Conservation (phyloP, 73 alveolate species). For the Paraurostyla sp. region DNA sequence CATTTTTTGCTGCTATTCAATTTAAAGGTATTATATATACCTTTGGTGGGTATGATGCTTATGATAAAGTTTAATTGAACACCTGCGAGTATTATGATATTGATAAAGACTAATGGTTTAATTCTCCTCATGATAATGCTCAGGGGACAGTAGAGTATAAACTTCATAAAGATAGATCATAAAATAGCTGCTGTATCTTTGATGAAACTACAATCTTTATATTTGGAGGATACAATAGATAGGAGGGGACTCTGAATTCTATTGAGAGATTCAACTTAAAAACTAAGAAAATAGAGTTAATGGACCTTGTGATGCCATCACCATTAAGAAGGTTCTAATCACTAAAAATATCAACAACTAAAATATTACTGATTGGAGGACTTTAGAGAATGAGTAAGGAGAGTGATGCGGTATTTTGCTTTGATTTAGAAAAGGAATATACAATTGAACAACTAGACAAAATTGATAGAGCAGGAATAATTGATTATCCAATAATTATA, state of each 20-base stretch:
- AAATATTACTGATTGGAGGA: slow-evolving; percentile 94
- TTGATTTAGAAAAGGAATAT: slow-evolving; percentile 93
- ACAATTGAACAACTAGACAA: slow-evolving; percentile 81
- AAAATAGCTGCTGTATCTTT: slow-evolving; percentile 58
- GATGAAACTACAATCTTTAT: slow-evolving; percentile 75
- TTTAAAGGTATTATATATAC: slow-evolving; percentile 85
- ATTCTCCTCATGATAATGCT: slow-evolving; percentile 51
- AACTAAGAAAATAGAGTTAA: slow-evolving; percentile 82
- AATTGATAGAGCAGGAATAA: slow-evolving; percentile 82
- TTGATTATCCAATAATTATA: slow-evolving; percentile 80
- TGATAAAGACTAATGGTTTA: slow-evolving; percentile 86
- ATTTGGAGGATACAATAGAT: slow-evolving; percentile 97
- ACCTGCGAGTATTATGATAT: slow-evolving; percentile 88
- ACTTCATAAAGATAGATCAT: slow-evolving; percentile 62
- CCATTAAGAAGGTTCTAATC: slow-evolving; percentile 96
- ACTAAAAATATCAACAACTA: slow-evolving; percentile 89
- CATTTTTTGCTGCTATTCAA: slow-evolving; percentile 87
- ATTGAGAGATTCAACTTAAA: slow-evolving; percentile 89
- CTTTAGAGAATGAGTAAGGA: slow-evolving; percentile 90
- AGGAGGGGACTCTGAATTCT: slow-evolving; percentile 90
- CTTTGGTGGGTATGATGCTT: slow-evolving; percentile 97
- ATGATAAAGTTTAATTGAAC: slow-evolving; percentile 87
- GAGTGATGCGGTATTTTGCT: slow-evolving; percentile 88
- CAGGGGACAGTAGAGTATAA: slow-evolving; percentile 25
- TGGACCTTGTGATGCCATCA: slow-evolving; percentile 87